Conservation (phyloP, 371 early-diverging fungal species). For the Massospora cicadina region DNA sequence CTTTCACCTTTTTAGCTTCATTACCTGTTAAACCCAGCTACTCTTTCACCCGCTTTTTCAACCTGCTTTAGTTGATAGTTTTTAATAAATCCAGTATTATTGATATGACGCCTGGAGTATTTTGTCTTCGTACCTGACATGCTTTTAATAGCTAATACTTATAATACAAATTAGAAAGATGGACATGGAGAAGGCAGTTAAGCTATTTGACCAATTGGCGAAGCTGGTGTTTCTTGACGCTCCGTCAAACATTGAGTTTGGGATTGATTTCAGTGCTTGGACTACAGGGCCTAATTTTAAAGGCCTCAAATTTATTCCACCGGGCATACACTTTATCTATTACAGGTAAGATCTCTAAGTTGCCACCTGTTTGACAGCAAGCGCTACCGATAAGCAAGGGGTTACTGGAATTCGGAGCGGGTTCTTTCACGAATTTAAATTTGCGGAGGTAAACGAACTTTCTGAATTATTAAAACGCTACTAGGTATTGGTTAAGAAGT, state of each 20-base stretch:
- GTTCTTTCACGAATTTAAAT: slow-evolving; percentile 48
- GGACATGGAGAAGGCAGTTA: not conserved
- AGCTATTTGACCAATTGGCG: slow-evolving; percentile 48
- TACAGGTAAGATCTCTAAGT: slow-evolving; percentile 34
- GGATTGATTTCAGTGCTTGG: slow-evolving; percentile 86
- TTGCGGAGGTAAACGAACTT: slow-evolving; percentile 31
- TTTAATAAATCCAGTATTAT: no score
- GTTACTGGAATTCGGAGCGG: slow-evolving; percentile 45
- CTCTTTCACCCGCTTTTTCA: no score
- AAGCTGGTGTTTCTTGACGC: slow-evolving; percentile 62
- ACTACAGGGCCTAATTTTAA: slow-evolving; percentile 74
- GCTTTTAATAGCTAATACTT: no score
- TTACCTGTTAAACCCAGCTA: no score
- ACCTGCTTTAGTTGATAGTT: no score
- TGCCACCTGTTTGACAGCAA: slow-evolving; percentile 10
- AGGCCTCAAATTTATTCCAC: slow-evolving; percentile 86
- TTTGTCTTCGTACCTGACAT: no score
- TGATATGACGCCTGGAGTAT: no score
- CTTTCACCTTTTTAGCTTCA: no score
- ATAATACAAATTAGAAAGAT: no score
- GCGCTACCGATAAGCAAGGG: slow-evolving; percentile 31
- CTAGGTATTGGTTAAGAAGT: slow-evolving; percentile 51
- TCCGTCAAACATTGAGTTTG: slow-evolving; percentile 46
- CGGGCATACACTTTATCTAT: slow-evolving; percentile 82
- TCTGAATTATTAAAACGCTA: slow-evolving; percentile 3